Base-by-base conservation (phyloP, 257 asterid species). In the Voacanga thouarsii region DNA sequence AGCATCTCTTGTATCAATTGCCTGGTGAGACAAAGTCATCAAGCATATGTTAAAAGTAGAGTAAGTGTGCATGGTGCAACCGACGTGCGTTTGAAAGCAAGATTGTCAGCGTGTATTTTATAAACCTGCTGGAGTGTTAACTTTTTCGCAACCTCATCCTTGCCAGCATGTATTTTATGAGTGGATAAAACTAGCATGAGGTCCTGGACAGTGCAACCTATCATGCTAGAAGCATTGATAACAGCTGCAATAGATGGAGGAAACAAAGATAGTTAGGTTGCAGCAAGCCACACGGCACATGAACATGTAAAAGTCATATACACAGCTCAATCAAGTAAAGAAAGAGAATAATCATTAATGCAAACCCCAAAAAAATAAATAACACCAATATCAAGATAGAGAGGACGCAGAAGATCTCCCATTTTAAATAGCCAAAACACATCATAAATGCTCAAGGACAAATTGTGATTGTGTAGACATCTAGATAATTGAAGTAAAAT, bases 81-180 rank as follows among this genome's bases (percentile, higher is more conserved):
- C 63, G 45, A 73, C 47, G 67, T 65, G 50, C 8, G 7, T 7
- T 18, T 57, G 10, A 16, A 61, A 67, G 68, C 60, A 47, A 21
- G 71, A 41, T 53, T 33, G 37, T 33, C 37, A 33, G 37, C 37
- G 37, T 33, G 37, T 33, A 33, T 33, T 33, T 33, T 71, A 79
- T 61, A 26, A 67, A 95, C 99, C 99, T 95, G 96, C 83, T 89
- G 95, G 51, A 85, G 82, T 4, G 92, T 89, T 66, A 92, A 88
- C 85, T 79, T 79, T 80, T 86, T 83, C 72, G 89, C 78, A 51
- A 92, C 90, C 74, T 84, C 84, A 76, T 92, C 97, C 78, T 86
- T 90, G 67, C 94, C 94, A 30, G 91, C 91, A 83, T 86, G 93
- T 88, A 93, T 86, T 81, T 77, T 85, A 69, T 72, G 86, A 33